Base-by-base conservation (phyloP, 768 basidiomycete genomes). In the Mycena floridula region DNA sequence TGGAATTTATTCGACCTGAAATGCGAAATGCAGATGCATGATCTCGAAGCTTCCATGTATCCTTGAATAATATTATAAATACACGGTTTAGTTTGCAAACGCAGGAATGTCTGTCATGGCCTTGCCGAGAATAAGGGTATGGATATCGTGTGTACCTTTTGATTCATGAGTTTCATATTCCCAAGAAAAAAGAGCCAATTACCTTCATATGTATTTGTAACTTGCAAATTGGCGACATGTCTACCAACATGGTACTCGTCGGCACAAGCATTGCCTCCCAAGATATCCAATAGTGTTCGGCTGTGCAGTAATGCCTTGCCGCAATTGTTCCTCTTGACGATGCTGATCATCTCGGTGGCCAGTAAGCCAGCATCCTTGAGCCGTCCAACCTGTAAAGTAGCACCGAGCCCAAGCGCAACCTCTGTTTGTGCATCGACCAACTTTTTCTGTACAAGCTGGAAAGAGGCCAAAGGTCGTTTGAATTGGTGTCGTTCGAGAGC, bases 381-480 rank as follows among this genome's bases (percentile, higher is more conserved):
- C 24, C 92, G 73, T 2, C 94, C 94, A 3, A 86, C 85, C 58
- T 88, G 88, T 24, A 87, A 62, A 51, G 81, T 84, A 5, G 85
- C 84, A 35, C 79, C 73, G 21, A 90, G 67, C 5, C 93, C 90
- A 11, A 94, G 69, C 1, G 85, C 78, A 7, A 82, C 77, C 56
- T 96, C 91, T 2, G 84, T 89, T 51, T 92, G 85, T 11, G 95
- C 93, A 52, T 97, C 93, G 3, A 86, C 92, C 13, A 98, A 75
- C 65, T 98, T 98, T 79, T 95, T 95, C 62, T 97, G 94, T 15
- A 97, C 75, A n/a, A 98, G 82, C 63, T 98, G 95, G 80, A 95
- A 98, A 5, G 87, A 86, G 2, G 90, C 94, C 3, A 97, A 71
- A 0, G 93, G 92, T 27, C 85, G 81, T 20, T 79, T 73, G 69